Percentiles rank a stretch among this genome's conserved stretches.
These are phyloP conservation scores for Apiospora hydei DNA, from an alignment of 2,329 filamentous ascomycete genomes.

Conservation along the genomic window DNA sequence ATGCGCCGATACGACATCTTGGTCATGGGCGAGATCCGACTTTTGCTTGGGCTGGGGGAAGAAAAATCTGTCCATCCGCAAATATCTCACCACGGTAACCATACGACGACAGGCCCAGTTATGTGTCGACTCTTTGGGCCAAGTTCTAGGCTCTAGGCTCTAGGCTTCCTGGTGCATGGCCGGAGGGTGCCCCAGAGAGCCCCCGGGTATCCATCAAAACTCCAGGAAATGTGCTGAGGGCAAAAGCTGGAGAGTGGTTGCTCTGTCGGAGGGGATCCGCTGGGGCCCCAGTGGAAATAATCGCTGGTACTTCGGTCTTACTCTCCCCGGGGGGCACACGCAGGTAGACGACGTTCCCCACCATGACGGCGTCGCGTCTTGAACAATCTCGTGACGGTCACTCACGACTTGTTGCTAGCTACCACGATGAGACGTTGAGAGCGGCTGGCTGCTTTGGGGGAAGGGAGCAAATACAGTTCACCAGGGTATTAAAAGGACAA, in stretches of 20 bases:
- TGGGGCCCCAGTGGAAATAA: conserved; percentile 30
- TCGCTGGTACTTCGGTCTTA: conserved; percentile 31
- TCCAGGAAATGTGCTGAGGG: conserved; percentile 16
- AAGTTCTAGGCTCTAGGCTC: conserved; percentile 6
- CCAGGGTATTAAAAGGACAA: conserved; percentile 14
- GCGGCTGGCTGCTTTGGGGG: background rate
- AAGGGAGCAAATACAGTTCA: background rate
- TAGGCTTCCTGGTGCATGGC: background rate
- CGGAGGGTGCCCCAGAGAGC: conserved; percentile 12
- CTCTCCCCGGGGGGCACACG: conserved; percentile 6
- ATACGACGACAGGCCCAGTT: conserved; percentile 13
- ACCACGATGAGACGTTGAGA: conserved; percentile 26
- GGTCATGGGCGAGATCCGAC: conserved; percentile 12
- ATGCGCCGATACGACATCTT: background rate
- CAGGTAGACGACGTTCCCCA: background rate
- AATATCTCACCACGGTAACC: conserved; percentile 18
- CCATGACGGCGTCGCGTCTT: conserved; percentile 25
- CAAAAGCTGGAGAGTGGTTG: conserved; percentile 23
- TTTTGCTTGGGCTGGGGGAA: conserved; percentile 4
- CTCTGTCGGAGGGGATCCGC: conserved; percentile 24
- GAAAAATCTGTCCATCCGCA: conserved; percentile 5
- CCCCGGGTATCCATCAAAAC: conserved; percentile 17
- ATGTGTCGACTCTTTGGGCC: conserved; percentile 11
- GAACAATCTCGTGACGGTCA: conserved; percentile 24
- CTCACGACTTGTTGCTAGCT: background rate